Base-by-base conservation (phyloP, 495 filamentous ascomycete genomes). In the Talaromyces liani region DNA sequence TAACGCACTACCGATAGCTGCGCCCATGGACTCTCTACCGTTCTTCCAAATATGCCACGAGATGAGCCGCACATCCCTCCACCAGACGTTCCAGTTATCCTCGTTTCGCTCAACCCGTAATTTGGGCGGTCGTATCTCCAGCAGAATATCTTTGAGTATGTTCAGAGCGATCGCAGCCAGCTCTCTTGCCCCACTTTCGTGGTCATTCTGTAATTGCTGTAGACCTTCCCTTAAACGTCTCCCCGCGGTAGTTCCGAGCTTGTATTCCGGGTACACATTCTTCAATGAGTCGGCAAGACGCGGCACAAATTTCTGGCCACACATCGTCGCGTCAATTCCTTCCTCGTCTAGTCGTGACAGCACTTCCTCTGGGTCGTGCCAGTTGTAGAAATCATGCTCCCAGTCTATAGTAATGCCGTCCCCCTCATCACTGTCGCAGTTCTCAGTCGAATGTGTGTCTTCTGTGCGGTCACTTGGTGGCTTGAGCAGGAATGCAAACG, bases 41-140 rank as follows among this genome's bases (percentile, higher is more conserved):
- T 87, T 84, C 62, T 85, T 84, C 68, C 79, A 83, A 1, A 89
- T 65, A 69, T 89, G 86, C 86, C 85, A 90, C 2, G 80, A 84
- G 27, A 76, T 79, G 74, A 82, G 78, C 24, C 84, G 77, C 14
- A 87, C 65, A 6, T 74, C 75, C 3, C 66, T 67, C 85, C 87
- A 88, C 80, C 84, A 86, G 12, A 63, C 61, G n/a, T 74, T 65
- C 16, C 66, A 45, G 4, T 68, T 63, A 1, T 47, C 29, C 24
- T 65, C 59, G 12, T 74, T 57, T 6, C 65, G 53, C 10, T 55
- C 41, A 1, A 16, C 57, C 6, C 60, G 6, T 8, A 45, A 6
- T 12, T 47, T 36, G 4, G 29, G 25, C 16, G 54, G 41, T 18
- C 58, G 60, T 12, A 72, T 64, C 27, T 74, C 66, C 34, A 64